phyloP scores from a whole-genome alignment of 2,329 filamentous ascomycete species.

The Pestalotiopsis sp. region DNA sequence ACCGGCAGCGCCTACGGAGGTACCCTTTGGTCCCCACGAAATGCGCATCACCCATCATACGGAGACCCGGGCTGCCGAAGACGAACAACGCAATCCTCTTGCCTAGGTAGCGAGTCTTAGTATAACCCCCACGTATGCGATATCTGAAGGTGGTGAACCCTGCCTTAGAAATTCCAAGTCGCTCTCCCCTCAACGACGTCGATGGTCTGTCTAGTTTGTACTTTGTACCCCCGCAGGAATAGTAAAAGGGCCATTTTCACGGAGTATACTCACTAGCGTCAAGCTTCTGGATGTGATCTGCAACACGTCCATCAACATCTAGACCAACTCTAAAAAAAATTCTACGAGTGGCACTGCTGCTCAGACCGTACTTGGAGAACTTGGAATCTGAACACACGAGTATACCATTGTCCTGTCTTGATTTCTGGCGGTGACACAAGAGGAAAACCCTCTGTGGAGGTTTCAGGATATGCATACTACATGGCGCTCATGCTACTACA shows the following conservation, averaged over 20 bases:
- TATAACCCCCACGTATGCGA: background rate
- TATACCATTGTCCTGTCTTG: background rate
- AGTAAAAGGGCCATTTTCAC: background rate
- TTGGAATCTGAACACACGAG: background rate
- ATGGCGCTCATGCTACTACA: background rate
- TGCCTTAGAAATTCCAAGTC: background rate
- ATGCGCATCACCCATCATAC: background rate
- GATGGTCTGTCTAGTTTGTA: background rate
- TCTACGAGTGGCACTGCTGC: background rate
- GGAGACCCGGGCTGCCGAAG: background rate
- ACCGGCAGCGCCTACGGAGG: background rate
- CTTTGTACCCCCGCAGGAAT: no score
- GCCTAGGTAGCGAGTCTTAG: background rate
- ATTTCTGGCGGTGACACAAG: background rate
- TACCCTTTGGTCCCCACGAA: background rate
- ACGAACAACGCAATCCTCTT: background rate
- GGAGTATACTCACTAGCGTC: background rate
- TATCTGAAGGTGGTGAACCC: background rate
- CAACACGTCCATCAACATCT: background rate
- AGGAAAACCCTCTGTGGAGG: background rate
- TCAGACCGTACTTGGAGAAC: background rate
- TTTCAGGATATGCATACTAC: slow-evolving; percentile 6
- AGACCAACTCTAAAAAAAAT: background rate
- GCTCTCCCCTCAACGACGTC: background rate
- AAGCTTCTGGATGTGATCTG: background rate